Base-by-base conservation (phyloP, 768 basidiomycete species). In the Psilocybe cubensis region DNA sequence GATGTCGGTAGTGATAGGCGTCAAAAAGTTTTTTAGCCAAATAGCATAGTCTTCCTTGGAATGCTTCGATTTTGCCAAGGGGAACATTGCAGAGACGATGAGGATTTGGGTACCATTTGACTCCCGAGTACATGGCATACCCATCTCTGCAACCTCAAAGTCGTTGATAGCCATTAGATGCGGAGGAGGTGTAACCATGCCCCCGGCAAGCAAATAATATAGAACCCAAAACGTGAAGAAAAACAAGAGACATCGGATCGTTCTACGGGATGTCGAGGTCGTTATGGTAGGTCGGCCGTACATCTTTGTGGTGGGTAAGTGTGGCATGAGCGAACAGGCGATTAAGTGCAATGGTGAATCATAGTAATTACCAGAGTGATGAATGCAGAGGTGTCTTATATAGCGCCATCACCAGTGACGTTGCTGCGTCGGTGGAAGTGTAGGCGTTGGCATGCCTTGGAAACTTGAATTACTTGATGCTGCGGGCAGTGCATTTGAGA, bases 71-170 rank as follows among this genome's bases (percentile, higher is more conserved):
- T 58, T 47, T 17, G 52, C 51, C 4, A 83, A 72, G 0, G 79
- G 82, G 63, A 79, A 85, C 64, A 83, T 74, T 0, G 84, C 80
- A 0, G 84, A 79, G 1, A 85, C 84, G 38, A 85, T 74, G 18
- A 85, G 73, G 52, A 83, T 73, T n/a, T 40, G 45, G 17, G 31
- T 25, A 29, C 35, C 35, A 14, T 38, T 38, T 11, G 8, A 12
- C 14, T 11, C 4, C n/a, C 14, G 35, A 12, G 35, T 3, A 38
- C 10, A 5, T 6, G 35, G 35, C 35, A 38, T 6, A 4, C 35
- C 35, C 35, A 38, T 17, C 12, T 38, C 35, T 14, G 35, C 35
- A 12, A 4, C 35, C 12, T 38, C 35, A 38, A 38, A 38, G n/a
- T 38, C 35, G 35, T 38, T 14, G 7, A 38, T 38, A 11, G 35